A percentile compares a stretch with the other conserved stretches of the same genome.
Conservation (phyloP, 2,329 filamentous ascomycete species). For the Catunica adiposa region DNA sequence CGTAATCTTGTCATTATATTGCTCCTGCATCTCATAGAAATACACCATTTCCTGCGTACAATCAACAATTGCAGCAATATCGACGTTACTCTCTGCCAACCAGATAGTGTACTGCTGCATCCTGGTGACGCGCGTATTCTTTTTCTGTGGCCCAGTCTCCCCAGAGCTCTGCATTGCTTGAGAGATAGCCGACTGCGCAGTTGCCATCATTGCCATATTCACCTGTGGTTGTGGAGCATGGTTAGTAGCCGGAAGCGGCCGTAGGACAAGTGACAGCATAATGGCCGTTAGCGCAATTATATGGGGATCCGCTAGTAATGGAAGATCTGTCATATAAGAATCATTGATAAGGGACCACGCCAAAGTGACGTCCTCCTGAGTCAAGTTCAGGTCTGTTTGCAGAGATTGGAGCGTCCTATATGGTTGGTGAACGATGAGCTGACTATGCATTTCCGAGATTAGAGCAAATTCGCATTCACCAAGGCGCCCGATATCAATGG, state of each 20-base stretch:
- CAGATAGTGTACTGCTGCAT: constrained; percentile 54
- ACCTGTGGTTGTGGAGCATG: constrained; percentile 21
- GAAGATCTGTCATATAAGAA: constrained; percentile 82
- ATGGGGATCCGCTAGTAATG: constrained; percentile 71
- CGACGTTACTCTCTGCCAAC: constrained; percentile 72
- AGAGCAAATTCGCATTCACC: constrained; percentile 89
- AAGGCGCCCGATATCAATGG: constrained; percentile 63
- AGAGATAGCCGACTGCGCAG: constrained; percentile 2
- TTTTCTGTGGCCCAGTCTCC: neutral
- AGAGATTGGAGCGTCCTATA: constrained; percentile 66
- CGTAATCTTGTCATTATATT: constrained; percentile 43
- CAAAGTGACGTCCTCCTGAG: constrained; percentile 60
- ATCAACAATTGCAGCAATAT: constrained; percentile 72
- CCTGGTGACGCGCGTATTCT: constrained; percentile 20
- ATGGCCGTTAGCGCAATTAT: constrained; percentile 76
- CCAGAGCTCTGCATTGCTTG: constrained; percentile 2
- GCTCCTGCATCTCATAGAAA: constrained; percentile 57
- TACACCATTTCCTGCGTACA: constrained; percentile 84
- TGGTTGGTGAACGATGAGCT: constrained; percentile 79
- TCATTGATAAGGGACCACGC: constrained; percentile 81
- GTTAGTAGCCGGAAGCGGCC: constrained; percentile 30
- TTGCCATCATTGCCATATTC: constrained; percentile 3
- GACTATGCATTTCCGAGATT: constrained; percentile 79
- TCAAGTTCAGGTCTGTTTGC: constrained; percentile 51
- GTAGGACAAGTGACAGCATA: constrained; percentile 66